These are phyloP conservation scores for Rubus idaeus DNA, from an alignment of 306 rosid species.

Conservation along the genomic window DNA sequence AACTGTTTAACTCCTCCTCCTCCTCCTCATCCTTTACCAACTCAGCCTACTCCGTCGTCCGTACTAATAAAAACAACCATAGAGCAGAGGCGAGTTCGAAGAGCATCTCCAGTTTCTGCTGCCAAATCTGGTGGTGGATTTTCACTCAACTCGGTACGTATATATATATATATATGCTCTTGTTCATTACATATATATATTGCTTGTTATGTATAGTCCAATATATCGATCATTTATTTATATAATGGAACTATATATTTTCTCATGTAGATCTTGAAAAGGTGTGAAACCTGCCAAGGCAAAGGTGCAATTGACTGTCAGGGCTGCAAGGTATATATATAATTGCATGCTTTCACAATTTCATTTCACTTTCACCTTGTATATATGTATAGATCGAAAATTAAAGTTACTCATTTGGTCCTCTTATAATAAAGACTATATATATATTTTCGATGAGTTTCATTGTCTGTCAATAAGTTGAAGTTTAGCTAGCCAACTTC, in stretches of 20 bases:
- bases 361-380: neutral
- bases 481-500: neutral
- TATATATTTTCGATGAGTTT: no score
- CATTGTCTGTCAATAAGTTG: neutral
- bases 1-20: neutral
- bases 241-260: neutral
- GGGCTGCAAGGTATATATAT: conserved; percentile 66
- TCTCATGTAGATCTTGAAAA: conserved; percentile 43
- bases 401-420: neutral
- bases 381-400: neutral
- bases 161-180: neutral
- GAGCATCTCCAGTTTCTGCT: conserved; percentile 26
- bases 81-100: conserved; percentile 13
- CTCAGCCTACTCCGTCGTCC: neutral
- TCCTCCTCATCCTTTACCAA: neutral
- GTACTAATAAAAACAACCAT: neutral
- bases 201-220: neutral
- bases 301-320: conserved; percentile 78
- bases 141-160: conserved; percentile 49
- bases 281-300: conserved; percentile 60
- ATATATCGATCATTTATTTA: neutral
- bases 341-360: neutral
- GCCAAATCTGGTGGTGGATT: conserved; percentile 59
- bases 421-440: no score
- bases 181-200: no score